Evolutionary conservation across 2,329 filamentous ascomycete species (phyloP), one percentile per base, ranked within the genome.

Genomic region (Teratosphaeria destructans): DNA sequence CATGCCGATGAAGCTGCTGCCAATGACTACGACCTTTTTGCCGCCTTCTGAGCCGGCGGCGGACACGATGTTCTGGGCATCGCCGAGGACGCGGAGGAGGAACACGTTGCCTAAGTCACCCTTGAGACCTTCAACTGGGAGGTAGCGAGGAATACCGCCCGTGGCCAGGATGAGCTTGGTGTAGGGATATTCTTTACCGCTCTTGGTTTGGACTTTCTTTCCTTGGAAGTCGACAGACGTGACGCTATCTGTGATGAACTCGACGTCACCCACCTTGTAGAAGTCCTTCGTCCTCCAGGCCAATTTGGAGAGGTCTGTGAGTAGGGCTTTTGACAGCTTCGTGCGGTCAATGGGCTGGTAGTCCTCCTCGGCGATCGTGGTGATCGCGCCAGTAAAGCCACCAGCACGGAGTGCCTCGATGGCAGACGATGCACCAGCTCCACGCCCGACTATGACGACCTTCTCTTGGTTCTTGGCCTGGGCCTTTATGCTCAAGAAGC

Each of bases 1-100:
- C 89, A 99, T 95, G 49, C 94, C 94, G 70, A 99, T 99, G 75
- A 99, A 99, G 0, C 90, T 95, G 61, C 88, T 93, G 49, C 94
- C 94, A 58, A 99, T 81, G 14, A 99, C 81, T 54, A 96, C 90
- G 65, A 99, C 85, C 74, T 96, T 96, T 81, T 96, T 96, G 61
- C 85, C 85, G 70, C 89, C 87, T 52, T 89, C 84, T 34, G 82
- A 77, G 6, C 90, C 90, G 54, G 95, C 88, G 6, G 90, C 90
- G 1, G 79, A 81, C 29, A 90, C 80, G 65, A 99, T 96, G 60
- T 80, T 81, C 72, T 92, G 84, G 0, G 86, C 84, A 70, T 97
- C 86, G 52, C 86, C 81, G n/a, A 95, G 79, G 11, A 80, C 86
- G 58, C 94, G 85, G 11, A 99, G 81, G 0, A 88, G 82, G 75